phyloP scores from a whole-genome alignment of 2,329 filamentous ascomycete species.

The Chrysosporium keratinophilum region DNA sequence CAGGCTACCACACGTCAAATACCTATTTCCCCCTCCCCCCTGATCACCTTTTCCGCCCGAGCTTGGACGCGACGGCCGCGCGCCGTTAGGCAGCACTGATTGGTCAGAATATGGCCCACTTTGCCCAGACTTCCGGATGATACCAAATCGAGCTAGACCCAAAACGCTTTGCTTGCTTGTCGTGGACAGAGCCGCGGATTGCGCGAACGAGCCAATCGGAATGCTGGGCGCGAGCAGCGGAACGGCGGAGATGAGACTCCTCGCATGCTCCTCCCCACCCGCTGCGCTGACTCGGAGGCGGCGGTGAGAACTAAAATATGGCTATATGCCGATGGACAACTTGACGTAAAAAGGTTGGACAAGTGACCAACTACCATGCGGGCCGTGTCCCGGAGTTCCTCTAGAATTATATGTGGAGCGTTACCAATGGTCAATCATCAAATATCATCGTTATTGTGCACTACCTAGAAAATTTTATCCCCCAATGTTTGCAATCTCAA shows the following conservation, averaged over 20 bases:
- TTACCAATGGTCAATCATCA: no score
- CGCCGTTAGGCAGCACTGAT: not conserved
- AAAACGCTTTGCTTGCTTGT: not conserved
- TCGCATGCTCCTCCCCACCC: not conserved
- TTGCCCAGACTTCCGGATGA: not conserved
- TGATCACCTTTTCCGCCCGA: not conserved
- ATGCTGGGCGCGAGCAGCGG: not conserved
- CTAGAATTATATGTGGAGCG: no score
- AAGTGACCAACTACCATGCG: no score
- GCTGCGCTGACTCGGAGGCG: not conserved
- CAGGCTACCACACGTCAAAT: no score
- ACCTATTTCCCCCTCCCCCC: no score
- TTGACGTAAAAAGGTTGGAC: no score
- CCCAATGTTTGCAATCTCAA: not conserved
- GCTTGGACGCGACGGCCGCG: not conserved
- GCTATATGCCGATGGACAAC: no score
- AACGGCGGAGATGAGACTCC: not conserved
- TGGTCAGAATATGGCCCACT: not conserved
- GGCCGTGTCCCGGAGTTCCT: no score
- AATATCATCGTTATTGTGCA: not conserved
- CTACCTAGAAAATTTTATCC: not conserved
- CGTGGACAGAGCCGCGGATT: not conserved
- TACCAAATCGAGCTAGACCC: not conserved
- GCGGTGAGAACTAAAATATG: not conserved
- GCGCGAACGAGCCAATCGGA: not conserved